Percentiles rank a stretch among this genome's conserved stretches.
phyloP scores from a whole-genome alignment of 768 basidiomycete genomes.

The Pilatotrama ljubarskyi region DNA sequence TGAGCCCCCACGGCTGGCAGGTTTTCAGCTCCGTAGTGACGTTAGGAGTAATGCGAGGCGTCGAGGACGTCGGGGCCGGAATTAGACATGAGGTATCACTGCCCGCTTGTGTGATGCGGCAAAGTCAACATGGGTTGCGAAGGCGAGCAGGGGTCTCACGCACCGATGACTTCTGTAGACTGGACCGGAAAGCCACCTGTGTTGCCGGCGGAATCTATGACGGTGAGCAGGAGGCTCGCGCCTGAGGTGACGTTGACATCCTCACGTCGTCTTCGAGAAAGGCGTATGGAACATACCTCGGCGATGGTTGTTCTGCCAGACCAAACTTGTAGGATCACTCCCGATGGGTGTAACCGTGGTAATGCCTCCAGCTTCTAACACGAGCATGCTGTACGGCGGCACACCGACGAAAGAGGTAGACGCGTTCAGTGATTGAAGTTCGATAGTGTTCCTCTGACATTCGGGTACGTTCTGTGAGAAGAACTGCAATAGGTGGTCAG shows the following conservation, averaged over 20 bases:
- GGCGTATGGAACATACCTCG: conserved; percentile 36
- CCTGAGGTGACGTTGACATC: conserved; percentile 32
- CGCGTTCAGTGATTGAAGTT: conserved; percentile 26
- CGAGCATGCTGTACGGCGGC: conserved; percentile 45
- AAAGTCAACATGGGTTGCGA: not conserved
- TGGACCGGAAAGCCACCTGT: conserved; percentile 42
- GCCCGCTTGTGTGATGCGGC: conserved; percentile 29
- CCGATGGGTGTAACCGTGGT: conserved; percentile 34
- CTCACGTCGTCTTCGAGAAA: not conserved
- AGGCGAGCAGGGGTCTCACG: conserved; percentile 7
- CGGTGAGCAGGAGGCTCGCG: conserved; percentile 42
- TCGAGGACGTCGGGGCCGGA: conserved; percentile 25
- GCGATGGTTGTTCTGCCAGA: conserved; percentile 42
- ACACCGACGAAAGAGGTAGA: conserved; percentile 25
- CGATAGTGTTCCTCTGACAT: conserved; percentile 27
- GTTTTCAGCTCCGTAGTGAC: conserved; percentile 40
- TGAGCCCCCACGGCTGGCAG: conserved; percentile 49
- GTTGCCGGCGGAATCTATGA: conserved; percentile 45
- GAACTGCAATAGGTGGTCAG: not conserved
- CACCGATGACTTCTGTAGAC: conserved; percentile 40
- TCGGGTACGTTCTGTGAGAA: conserved; percentile 16
- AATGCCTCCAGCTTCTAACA: conserved; percentile 39
- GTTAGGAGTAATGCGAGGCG: conserved; percentile 39
- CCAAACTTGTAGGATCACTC: conserved; percentile 31
- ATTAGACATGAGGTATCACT: conserved; percentile 31